Percentiles rank a stretch among this genome's conserved stretches.
Evolutionary conservation across 441 rosid species (phyloP).

Genomic region (Erodium texanum): DNA sequence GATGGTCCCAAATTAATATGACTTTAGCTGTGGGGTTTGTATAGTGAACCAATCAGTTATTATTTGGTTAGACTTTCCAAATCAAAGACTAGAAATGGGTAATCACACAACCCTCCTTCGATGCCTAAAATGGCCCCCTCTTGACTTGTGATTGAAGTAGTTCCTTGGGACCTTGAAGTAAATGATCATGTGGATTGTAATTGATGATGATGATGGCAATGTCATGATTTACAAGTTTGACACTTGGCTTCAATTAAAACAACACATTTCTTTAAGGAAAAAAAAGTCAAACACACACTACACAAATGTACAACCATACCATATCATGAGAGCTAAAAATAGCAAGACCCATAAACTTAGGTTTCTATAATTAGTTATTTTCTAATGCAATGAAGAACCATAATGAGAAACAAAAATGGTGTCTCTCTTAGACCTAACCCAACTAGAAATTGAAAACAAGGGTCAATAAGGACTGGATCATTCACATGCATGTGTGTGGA

Average conservation of each 20-base stretch:
- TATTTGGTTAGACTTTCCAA: slow-evolving; percentile 23
- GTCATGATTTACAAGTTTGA: slow-evolving; percentile 13
- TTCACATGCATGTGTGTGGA: not conserved
- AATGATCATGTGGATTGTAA: slow-evolving; percentile 9
- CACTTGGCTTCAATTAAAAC: slow-evolving; percentile 3
- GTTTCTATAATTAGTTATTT: slow-evolving; percentile 4
- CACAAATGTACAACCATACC: not conserved
- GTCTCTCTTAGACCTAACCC: not conserved
- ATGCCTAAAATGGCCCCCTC: slow-evolving; percentile 12
- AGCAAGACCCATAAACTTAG: not conserved
- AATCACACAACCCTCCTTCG: slow-evolving; percentile 17
- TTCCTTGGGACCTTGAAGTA: slow-evolving; percentile 1
- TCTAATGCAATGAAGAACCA: slow-evolving; percentile 1
- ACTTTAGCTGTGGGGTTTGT: slow-evolving; percentile 12
- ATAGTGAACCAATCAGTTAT: slow-evolving; percentile 3
- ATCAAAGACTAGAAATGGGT: slow-evolving; percentile 26
- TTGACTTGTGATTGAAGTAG: slow-evolving; percentile 16
- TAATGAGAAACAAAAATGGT: not conserved
- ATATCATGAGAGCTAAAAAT: not conserved
- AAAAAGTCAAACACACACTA: slow-evolving; percentile 9
- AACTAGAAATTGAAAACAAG: not conserved
- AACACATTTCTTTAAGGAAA: slow-evolving; percentile 13
- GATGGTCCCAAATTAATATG: not conserved
- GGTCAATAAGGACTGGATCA: not conserved
- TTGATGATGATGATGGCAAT: slow-evolving; percentile 19